Evolutionary conservation across 495 filamentous ascomycete species (phyloP).

Genomic region (Lophiostoma macrostomum): DNA sequence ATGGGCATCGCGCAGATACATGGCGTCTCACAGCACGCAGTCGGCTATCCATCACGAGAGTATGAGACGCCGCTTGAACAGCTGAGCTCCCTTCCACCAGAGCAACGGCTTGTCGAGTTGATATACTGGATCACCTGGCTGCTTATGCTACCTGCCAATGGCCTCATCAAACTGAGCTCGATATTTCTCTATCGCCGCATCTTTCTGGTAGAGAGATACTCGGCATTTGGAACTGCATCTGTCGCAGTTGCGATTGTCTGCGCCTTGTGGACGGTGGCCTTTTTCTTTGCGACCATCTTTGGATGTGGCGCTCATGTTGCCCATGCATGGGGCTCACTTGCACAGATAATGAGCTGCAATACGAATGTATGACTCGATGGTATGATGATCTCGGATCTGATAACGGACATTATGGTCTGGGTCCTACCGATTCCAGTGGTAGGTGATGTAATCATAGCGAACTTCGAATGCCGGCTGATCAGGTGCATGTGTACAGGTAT

Average conservation of each 20-base stretch:
- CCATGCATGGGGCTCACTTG: no score
- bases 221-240: neutral
- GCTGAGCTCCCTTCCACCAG: neutral
- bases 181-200: neutral
- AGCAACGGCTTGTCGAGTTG: neutral
- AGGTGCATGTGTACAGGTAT: neutral
- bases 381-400: neutral
- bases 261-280: no score
- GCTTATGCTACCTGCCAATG: conserved; percentile 4
- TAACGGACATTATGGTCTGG: conserved; percentile 2
- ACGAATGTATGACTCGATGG: no score
- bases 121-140: conserved; percentile 2
- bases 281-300: no score
- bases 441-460: neutral
- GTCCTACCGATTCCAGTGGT: neutral
- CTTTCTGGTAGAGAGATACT: neutral
- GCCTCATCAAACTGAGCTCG: conserved; percentile 4
- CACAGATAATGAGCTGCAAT: no score
- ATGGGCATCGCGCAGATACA: no score
- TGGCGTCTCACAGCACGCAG: no score
- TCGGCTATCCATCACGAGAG: neutral
- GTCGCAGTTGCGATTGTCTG: no score
- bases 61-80: neutral
- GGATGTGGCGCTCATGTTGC: no score
- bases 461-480: neutral